phyloP scores from a whole-genome alignment of 1,139 yeast genomes.

The Pneumocystis sp. region DNA sequence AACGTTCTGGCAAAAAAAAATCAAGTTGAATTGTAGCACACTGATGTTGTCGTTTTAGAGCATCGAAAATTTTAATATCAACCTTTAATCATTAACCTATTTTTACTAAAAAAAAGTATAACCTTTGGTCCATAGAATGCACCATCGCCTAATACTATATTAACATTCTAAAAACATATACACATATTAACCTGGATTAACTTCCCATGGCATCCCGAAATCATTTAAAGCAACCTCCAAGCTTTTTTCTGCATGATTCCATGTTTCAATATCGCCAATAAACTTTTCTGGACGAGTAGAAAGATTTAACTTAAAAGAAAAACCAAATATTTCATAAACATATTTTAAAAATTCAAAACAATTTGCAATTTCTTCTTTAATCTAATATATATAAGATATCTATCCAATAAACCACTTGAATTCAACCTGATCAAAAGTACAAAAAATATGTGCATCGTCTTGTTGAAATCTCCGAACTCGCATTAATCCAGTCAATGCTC shows the following conservation, averaged over 20 bases:
- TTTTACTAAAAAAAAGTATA: background rate
- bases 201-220: slow-evolving; percentile 37
- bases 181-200: slow-evolving; percentile 38
- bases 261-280: slow-evolving; percentile 67
- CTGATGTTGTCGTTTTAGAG: slow-evolving; percentile 71
- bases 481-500: slow-evolving; percentile 86
- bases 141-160: slow-evolving; percentile 46
- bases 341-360: slow-evolving; percentile 63
- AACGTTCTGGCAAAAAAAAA: slow-evolving; percentile 81
- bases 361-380: slow-evolving; percentile 44
- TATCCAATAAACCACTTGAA: slow-evolving; percentile 8
- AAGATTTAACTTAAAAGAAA: slow-evolving; percentile 55
- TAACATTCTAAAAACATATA: background rate
- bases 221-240: slow-evolving; percentile 49
- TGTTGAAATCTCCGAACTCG: slow-evolving; percentile 95
- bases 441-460: slow-evolving; percentile 96
- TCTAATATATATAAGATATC: background rate
- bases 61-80: slow-evolving; percentile 74
- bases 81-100: slow-evolving; percentile 32
- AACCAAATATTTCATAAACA: slow-evolving; percentile 67
- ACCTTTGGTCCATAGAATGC: slow-evolving; percentile 85
- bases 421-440: slow-evolving; percentile 68
- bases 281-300: slow-evolving; percentile 82
- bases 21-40: slow-evolving; percentile 93
- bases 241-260: slow-evolving; percentile 74